Evolutionary conservation across 257 asterid species (phyloP), one percentile per base, ranked within the genome.

Genomic region (Lycium barbarum): DNA sequence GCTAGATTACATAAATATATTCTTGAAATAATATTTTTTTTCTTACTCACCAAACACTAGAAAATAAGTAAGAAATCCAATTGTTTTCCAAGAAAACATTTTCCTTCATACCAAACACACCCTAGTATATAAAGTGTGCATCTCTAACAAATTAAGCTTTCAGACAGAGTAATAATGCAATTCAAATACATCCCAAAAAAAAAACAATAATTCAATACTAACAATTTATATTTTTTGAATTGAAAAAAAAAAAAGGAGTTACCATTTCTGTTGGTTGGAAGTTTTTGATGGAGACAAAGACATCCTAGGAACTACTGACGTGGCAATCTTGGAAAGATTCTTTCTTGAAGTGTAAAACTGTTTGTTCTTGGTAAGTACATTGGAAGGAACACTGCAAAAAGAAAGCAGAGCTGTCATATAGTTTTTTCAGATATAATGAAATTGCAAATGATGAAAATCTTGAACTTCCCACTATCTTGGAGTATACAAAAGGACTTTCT

Each of bases 271-370:
- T 61, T 49, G 81, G 6, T 22, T 74, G 49, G 26, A 76, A 51
- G 12, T 74, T 38, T 38, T 38, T 12, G 81, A 51, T 2, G 81
- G 20, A 22, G 81, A 76, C 45, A 76, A 51, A 22, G 84, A 81
- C 84, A 81, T 81, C 9, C 57, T 54, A 15, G 84, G 84, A 81
- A 49, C 54, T 59, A 81, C 38, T 9, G n/a, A n/a, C n/a, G 84
- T 36, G 8, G 54, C 68, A 79, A 35, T 79, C 83, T 79, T 79
- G 33, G 72, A 59, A 26, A 35, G 6, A 9, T 59, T 81, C 1
- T 61, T 81, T 61, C 26, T 65, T 81, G 74, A 14, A 49, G n/a
- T n/a, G n/a, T 68, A 68, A 61, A 61, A 81, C 13, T 33, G 74
- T 81, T 45, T 81, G 12, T 79, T 79, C 0, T 62, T 78, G 45